phyloP scores from a whole-genome alignment of 106 monocot species.

The Phalaenopsis aphrodite region DNA sequence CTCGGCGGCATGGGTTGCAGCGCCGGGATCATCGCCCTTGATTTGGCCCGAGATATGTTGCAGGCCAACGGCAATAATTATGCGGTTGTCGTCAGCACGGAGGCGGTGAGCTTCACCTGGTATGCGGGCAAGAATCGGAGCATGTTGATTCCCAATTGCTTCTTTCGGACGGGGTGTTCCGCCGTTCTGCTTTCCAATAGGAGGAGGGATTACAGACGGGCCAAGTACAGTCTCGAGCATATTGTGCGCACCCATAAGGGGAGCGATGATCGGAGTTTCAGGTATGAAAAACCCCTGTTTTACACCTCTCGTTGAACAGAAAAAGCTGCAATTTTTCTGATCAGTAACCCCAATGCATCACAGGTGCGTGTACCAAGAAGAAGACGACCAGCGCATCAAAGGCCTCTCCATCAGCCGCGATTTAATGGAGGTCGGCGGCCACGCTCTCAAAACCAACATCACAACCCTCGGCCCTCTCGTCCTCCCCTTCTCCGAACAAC shows the following conservation, averaged over 20 bases:
- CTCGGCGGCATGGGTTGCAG: constrained; percentile 79
- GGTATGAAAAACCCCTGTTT: not conserved
- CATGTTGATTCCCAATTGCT: constrained; percentile 78
- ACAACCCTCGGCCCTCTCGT: constrained; percentile 49
- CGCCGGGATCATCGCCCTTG: constrained; percentile 58
- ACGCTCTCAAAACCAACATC: constrained; percentile 62
- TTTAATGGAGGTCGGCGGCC: constrained; percentile 50
- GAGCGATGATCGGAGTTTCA: constrained; percentile 60
- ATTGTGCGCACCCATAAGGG: constrained; percentile 78
- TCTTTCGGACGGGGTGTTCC: constrained; percentile 68
- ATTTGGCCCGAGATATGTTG: constrained; percentile 63
- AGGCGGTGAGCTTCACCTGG: constrained; percentile 67
- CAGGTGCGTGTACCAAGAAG: constrained; percentile 49
- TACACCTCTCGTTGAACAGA: no score
- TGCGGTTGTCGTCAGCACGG: constrained; percentile 67
- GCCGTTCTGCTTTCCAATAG: constrained; percentile 61
- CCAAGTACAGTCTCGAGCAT: constrained; percentile 73
- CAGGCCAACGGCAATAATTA: constrained; percentile 63
- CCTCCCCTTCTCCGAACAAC: constrained; percentile 68
- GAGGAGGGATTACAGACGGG: constrained; percentile 46
- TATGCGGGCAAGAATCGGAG: constrained; percentile 49
- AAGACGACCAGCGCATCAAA: constrained; percentile 47
- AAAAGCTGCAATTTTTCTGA: no score
- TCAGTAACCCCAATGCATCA: not conserved
- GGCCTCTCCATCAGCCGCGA: constrained; percentile 50